Percentiles rank a stretch among this genome's conserved stretches.
phyloP scores from a whole-genome alignment of 352 stramenopile genomes.

The Aphanomyces invadans region DNA sequence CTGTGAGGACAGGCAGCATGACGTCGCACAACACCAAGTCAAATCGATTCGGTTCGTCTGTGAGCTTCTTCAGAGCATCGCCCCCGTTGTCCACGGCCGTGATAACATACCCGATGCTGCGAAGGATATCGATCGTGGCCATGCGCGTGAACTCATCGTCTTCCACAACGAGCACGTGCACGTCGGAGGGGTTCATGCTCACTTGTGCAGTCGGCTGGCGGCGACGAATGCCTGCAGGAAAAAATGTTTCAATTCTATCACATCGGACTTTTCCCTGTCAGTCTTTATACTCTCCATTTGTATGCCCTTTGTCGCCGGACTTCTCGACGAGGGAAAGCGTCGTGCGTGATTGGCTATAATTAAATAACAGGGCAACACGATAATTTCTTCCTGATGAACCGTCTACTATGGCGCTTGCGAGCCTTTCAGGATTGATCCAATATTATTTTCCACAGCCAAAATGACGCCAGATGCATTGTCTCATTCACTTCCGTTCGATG shows the following conservation, averaged over 20 bases:
- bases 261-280: not conserved
- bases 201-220: not conserved
- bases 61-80: conserved; percentile 63
- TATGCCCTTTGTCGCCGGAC: not conserved
- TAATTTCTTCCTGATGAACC: no score
- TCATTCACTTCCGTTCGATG: no score
- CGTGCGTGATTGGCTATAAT: not conserved
- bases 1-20: conserved; percentile 84
- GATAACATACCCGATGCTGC: conserved; percentile 76
- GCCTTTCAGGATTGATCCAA: no score
- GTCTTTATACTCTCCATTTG: not conserved
- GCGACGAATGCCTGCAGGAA: not conserved
- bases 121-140: conserved; percentile 84
- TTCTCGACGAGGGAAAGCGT: not conserved
- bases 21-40: conserved; percentile 86
- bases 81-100: conserved; percentile 78
- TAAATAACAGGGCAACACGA: no score
- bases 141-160: conserved; percentile 87
- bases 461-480: no score
- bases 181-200: conserved; percentile 76
- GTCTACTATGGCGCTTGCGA: no score
- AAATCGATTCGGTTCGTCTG: conserved; percentile 64
- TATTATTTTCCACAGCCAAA: not conserved
- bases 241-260: not conserved
- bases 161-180: conserved; percentile 83